A percentile compares a stretch with the other conserved stretches of the same genome.
Conservation (phyloP, 306 rosid genomes). For the Coriaria nepalensis region DNA sequence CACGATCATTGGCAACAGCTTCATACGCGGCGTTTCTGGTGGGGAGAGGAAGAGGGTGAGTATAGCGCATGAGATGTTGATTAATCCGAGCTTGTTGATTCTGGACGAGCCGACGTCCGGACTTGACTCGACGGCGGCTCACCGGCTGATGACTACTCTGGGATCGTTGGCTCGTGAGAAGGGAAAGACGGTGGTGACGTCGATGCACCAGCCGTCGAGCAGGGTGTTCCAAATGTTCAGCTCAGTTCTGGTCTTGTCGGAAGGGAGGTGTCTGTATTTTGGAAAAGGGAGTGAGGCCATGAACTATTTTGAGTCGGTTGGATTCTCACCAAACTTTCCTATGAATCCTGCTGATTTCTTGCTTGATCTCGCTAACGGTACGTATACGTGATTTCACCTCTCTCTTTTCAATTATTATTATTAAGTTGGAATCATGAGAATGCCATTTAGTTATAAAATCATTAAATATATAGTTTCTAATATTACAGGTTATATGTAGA, state of each 20-base stretch:
- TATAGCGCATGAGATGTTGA: constrained; percentile 72
- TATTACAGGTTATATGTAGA: too few relatives aligned
- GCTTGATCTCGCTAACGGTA: constrained; percentile 94
- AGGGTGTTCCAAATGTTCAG: constrained; percentile 67
- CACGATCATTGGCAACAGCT: constrained; percentile 68
- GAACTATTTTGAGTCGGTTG: constrained; percentile 53
- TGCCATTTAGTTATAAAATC: too few relatives aligned
- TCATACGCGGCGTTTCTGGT: constrained; percentile 73
- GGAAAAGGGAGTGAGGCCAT: constrained; percentile 58
- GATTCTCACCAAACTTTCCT: constrained; percentile 57
- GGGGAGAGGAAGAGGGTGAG: constrained; percentile 87
- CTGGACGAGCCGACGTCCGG: constrained; percentile 93
- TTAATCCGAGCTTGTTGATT: constrained; percentile 54
- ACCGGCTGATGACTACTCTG: constrained; percentile 40
- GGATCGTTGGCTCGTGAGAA: constrained; percentile 39
- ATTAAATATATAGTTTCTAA: too few relatives aligned
- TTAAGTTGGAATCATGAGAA: too few relatives aligned
- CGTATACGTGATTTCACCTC: constrained; percentile 10
- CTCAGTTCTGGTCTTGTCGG: constrained; percentile 45
- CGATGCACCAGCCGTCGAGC: constrained; percentile 90
- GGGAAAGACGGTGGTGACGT: constrained; percentile 68
- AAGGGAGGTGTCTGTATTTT: constrained; percentile 52
- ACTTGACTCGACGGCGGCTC: constrained; percentile 74
- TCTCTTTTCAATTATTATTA: not conserved
- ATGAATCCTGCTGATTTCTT: constrained; percentile 89